Base-by-base conservation (phyloP, 2,329 filamentous ascomycete genomes). In the Exophiala dermatitidis region DNA sequence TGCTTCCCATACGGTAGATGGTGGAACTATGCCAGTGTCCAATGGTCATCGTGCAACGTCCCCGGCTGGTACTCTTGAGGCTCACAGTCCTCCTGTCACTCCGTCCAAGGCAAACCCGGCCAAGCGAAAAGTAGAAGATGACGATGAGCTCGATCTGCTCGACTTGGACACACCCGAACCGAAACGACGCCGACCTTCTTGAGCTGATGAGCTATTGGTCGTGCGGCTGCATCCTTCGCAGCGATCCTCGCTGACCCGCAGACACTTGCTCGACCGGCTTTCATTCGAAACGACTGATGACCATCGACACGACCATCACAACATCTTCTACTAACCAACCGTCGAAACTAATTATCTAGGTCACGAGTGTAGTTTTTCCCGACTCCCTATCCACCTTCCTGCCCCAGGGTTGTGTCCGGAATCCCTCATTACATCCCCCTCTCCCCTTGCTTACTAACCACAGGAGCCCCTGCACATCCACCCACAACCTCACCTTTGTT, bases 91-190 rank as follows among this genome's bases (percentile, higher is more conserved):
- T 46, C 56, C 56, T 31, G 29, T 50, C 8, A 60, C 58, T n/a
- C 56, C 60, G 3, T 50, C 48, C 31, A 57, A 58, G 30, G 30
- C 8, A 31, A 51, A 45, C n/a, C 48, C 48, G 7, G 43, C 46
- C n/a, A 63, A 63, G 50, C 60, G 61, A 41, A 63, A 63, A 37
- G 55, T 50, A 28, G 54, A 50, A 19, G 58, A 61, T 19, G 61
- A 61, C 10, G 58, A 63, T 38, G 61, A 63, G 34, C 32, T 61
- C 37, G 34, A 54, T 28, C 48, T 54, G 9, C 48, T 63, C 4
- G 58, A 61, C 30, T 40, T 60, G 19, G 56, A 59, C 34, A 62
- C 59, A 3, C 62, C 62, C 7, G 55, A 61, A 7, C 48, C 58
- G n/a, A 63, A 63, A 45, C 55, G 61, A 32, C 56, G 47, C 31